These are phyloP conservation scores for Colletotrichum paranaense DNA, from an alignment of 2,329 filamentous ascomycete genomes.

Conservation along the genomic window DNA sequence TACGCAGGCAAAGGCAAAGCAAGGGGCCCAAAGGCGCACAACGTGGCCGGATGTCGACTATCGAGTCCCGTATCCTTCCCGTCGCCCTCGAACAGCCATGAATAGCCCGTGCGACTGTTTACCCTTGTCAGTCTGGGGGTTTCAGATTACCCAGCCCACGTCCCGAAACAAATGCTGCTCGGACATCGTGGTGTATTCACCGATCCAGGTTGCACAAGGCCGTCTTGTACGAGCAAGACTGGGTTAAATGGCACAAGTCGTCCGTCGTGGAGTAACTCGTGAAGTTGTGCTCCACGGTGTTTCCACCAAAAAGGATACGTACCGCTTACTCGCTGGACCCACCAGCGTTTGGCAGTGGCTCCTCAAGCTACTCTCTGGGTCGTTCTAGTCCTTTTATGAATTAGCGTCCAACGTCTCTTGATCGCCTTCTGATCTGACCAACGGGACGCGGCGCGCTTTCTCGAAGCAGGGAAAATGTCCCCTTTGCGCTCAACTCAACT, in stretches of 20 bases:
- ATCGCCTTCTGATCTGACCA: slow-evolving; percentile 20
- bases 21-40: not conserved
- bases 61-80: slow-evolving; percentile 23
- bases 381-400: not conserved
- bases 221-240: slow-evolving; percentile 21
- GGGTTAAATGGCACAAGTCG: slow-evolving; percentile 15
- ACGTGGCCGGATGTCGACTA: slow-evolving; percentile 5
- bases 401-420: slow-evolving; percentile 13
- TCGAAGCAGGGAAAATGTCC: slow-evolving; percentile 32
- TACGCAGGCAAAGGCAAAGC: not conserved
- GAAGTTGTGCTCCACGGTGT: slow-evolving; percentile 22
- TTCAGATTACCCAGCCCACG: slow-evolving; percentile 25
- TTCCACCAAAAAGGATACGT: not conserved
- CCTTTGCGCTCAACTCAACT: slow-evolving; percentile 1
- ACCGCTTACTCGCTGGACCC: not conserved
- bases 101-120: slow-evolving; percentile 14
- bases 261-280: slow-evolving; percentile 14
- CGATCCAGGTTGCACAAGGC: slow-evolving; percentile 32
- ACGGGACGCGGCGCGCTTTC: slow-evolving; percentile 26
- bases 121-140: slow-evolving; percentile 24
- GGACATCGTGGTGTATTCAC: slow-evolving; percentile 36
- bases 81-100: slow-evolving; percentile 12
- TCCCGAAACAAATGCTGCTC: slow-evolving; percentile 27
- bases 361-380: slow-evolving; percentile 6
- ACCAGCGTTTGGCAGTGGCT: slow-evolving; percentile 2